Evolutionary conservation across 805 yeast species (phyloP).

Genomic region (Saccharomycopsis selenospora): DNA sequence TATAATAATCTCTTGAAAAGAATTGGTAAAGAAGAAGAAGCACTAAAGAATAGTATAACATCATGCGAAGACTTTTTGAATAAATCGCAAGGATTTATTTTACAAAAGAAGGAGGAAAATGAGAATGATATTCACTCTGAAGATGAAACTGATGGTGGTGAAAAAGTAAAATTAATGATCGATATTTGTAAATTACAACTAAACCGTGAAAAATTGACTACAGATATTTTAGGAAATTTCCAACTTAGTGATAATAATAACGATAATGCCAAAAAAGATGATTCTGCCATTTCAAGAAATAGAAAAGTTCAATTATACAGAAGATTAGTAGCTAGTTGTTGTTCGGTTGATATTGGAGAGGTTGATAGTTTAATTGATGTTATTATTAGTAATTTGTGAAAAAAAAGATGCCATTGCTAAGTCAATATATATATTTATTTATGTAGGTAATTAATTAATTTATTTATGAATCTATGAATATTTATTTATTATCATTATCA

Average conservation of each 20-base stretch:
- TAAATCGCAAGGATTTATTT: conserved; percentile 3
- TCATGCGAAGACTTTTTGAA: conserved; percentile 19
- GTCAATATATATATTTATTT: too few relatives aligned
- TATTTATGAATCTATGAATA: too few relatives aligned
- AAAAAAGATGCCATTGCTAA: too few relatives aligned
- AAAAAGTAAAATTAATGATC: conserved; percentile 24
- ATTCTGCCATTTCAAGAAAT: conserved; percentile 27
- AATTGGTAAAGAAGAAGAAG: conserved; percentile 24
- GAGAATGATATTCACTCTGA: conserved; percentile 17
- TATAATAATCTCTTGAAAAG: conserved; percentile 20
- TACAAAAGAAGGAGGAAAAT: conserved; percentile 2
- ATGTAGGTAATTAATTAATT: too few relatives aligned
- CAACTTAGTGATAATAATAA: conserved; percentile 4
- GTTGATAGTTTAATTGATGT: conserved; percentile 45
- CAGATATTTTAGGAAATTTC: conserved; percentile 27
- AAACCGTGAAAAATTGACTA: conserved; percentile 31
- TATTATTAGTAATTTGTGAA: conserved; percentile 6
- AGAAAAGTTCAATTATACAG: conserved; percentile 59
- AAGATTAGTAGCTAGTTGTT: conserved; percentile 58
- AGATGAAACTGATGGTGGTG: conserved; percentile 20
- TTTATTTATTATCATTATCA: too few relatives aligned
- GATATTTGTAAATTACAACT: conserved; percentile 39
- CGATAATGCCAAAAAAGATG: conserved; percentile 12
- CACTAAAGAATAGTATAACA: conserved; percentile 25
- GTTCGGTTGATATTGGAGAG: conserved; percentile 59